These are phyloP conservation scores for Immersiella caudata DNA, from an alignment of 495 filamentous ascomycete species.

Conservation along the genomic window DNA sequence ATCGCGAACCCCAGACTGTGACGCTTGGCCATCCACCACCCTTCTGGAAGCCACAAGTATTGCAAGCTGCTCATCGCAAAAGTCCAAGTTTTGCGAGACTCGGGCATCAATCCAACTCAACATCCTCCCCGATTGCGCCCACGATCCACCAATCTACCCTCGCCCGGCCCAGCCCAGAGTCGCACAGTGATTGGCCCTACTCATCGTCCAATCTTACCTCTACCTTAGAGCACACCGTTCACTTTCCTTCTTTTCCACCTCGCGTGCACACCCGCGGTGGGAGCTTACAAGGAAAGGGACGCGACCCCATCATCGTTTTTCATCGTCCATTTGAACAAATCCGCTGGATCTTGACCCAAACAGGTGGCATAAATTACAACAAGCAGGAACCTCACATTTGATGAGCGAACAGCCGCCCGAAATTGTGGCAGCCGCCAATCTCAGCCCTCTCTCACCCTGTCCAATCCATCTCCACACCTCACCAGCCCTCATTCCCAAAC, in stretches of 20 bases:
- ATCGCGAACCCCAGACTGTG: not conserved
- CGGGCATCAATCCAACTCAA: not conserved
- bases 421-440: slow-evolving; percentile 42
- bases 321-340: not conserved
- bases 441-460: slow-evolving; percentile 37
- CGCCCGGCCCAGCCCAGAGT: not conserved
- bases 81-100: not conserved
- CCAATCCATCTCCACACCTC: slow-evolving; percentile 37
- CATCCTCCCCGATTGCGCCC: not conserved
- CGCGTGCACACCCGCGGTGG: not conserved
- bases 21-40: not conserved
- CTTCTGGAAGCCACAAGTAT: not conserved
- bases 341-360: not conserved
- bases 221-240: not conserved
- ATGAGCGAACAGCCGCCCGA: slow-evolving; percentile 43
- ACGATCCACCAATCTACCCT: not conserved
- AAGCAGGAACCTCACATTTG: slow-evolving; percentile 21
- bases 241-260: not conserved
- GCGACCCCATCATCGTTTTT: not conserved
- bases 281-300: not conserved
- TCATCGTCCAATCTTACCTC: not conserved
- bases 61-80: not conserved
- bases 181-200: not conserved
- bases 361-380: slow-evolving; percentile 3
- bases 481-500: slow-evolving; percentile 40